These are phyloP conservation scores for Monilinia laxa DNA, from an alignment of 2,329 filamentous ascomycete genomes.

Conservation along the genomic window DNA sequence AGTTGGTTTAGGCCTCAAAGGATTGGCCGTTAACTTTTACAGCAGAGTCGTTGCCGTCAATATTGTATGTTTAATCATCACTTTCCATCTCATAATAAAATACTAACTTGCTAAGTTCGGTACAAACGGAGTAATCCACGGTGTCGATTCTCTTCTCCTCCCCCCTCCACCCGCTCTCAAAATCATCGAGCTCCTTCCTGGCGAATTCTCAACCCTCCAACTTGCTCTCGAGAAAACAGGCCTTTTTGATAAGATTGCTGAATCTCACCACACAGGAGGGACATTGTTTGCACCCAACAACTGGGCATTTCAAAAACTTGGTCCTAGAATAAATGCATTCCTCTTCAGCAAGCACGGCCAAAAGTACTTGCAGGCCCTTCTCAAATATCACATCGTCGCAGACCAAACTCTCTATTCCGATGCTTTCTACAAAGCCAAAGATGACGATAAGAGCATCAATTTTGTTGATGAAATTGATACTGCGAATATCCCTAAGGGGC, in stretches of 20 bases:
- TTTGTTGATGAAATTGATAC: slow-evolving; percentile 30
- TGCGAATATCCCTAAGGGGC: slow-evolving; percentile 38
- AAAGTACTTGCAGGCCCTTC: slow-evolving; percentile 73
- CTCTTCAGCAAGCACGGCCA: slow-evolving; percentile 75
- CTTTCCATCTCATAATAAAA: background rate
- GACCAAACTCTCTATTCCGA: slow-evolving; percentile 81
- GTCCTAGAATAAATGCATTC: slow-evolving; percentile 73
- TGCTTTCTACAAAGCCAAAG: slow-evolving; percentile 62
- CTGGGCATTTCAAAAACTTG: slow-evolving; percentile 74
- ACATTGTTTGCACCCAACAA: slow-evolving; percentile 84
- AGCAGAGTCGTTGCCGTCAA: slow-evolving; percentile 68
- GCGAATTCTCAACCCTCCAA: slow-evolving; percentile 74
- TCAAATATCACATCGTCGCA: slow-evolving; percentile 75
- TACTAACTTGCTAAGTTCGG: slow-evolving; percentile 51
- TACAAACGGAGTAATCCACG: slow-evolving; percentile 80
- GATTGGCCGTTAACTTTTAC: slow-evolving; percentile 75
- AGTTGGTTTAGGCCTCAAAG: slow-evolving; percentile 60
- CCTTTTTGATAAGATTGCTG: slow-evolving; percentile 60
- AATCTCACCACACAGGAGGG: slow-evolving; percentile 56
- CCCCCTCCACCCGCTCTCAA: slow-evolving; percentile 66
- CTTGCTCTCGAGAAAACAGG: slow-evolving; percentile 74
- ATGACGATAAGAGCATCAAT: slow-evolving; percentile 27
- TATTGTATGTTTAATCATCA: slow-evolving; percentile 53
- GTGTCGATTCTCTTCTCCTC: slow-evolving; percentile 70
- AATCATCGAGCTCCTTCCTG: slow-evolving; percentile 65